These are phyloP conservation scores for Neohortaea acidophila DNA, from an alignment of 495 filamentous ascomycete genomes.

Conservation along the genomic window DNA sequence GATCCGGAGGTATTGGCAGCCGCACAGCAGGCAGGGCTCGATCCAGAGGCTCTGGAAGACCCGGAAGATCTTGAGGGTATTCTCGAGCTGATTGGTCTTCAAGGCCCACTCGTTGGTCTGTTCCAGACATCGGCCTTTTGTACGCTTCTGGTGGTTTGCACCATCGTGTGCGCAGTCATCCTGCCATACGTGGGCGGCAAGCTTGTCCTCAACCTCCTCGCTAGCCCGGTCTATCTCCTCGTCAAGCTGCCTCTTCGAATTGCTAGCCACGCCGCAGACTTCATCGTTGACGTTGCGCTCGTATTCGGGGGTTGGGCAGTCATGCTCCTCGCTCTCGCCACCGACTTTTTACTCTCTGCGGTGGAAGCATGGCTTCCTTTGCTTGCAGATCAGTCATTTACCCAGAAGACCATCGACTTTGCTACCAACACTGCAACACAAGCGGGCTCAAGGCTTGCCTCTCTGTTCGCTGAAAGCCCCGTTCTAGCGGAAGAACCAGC, in stretches of 20 bases:
- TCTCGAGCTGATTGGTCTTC: constrained; percentile 90
- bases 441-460: constrained; percentile 4
- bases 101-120: constrained; percentile 75
- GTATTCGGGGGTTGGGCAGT: constrained; percentile 32
- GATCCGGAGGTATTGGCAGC: constrained; percentile 30
- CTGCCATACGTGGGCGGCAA: constrained; percentile 85
- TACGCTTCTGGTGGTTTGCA: constrained; percentile 72
- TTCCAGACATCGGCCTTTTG: constrained; percentile 93
- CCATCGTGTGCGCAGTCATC: constrained; percentile 71
- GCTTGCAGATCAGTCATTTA: not conserved
- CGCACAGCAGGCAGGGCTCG: constrained; percentile 35
- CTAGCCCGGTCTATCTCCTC: constrained; percentile 55
- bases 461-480: constrained; percentile 1
- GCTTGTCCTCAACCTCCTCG: constrained; percentile 58
- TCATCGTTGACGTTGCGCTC: constrained; percentile 47
- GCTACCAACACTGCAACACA: constrained; percentile 2
- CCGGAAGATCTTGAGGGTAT: constrained; percentile 96
- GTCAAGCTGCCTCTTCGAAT: constrained; percentile 56
- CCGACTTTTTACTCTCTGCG: not conserved
- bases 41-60: constrained; percentile 54
- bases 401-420: constrained; percentile 7
- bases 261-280: constrained; percentile 53
- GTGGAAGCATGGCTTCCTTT: not conserved
- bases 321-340: not conserved
- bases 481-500: not conserved